phyloP scores from a whole-genome alignment of 192 early-diverging fungal species.

The Backusella parvicylindrica region DNA sequence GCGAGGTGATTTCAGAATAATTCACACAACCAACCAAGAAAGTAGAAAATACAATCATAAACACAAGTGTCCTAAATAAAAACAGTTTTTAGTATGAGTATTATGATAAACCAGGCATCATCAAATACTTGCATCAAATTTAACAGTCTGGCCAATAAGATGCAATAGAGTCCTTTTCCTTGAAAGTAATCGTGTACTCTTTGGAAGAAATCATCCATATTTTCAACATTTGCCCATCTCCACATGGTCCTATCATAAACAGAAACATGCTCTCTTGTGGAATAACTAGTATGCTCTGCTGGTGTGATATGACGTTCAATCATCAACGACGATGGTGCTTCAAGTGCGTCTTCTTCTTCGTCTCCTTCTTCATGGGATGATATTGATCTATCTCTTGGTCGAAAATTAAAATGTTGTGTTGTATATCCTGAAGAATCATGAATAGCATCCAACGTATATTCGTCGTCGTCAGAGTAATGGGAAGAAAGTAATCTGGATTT shows the following conservation, averaged over 20 bases:
- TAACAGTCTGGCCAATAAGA: conserved; percentile 71
- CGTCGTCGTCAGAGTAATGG: conserved; percentile 7
- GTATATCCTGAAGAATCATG: neutral
- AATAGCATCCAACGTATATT: neutral
- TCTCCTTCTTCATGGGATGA: neutral
- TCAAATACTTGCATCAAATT: conserved; percentile 74
- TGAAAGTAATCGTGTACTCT: conserved; percentile 83
- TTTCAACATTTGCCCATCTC: conserved; percentile 82
- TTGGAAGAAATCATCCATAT: conserved; percentile 80
- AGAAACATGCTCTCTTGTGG: conserved; percentile 41
- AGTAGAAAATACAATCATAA: conserved; percentile 84
- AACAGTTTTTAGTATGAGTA: neutral
- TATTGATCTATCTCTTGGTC: neutral
- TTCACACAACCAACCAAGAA: conserved; percentile 92
- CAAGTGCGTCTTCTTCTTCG: neutral
- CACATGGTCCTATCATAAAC: conserved; percentile 64
- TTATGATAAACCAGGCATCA: neutral
- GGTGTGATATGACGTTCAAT: neutral
- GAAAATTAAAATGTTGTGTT: neutral
- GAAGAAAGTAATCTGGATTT: neutral
- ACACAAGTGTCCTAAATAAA: conserved; percentile 66
- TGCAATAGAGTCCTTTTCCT: conserved; percentile 84
- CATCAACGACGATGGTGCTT: conserved; percentile 5
- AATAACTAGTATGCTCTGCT: neutral
- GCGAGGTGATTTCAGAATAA: conserved; percentile 70